phyloP scores from a whole-genome alignment of 2,329 filamentous ascomycete genomes.

The Alternaria viburni region DNA sequence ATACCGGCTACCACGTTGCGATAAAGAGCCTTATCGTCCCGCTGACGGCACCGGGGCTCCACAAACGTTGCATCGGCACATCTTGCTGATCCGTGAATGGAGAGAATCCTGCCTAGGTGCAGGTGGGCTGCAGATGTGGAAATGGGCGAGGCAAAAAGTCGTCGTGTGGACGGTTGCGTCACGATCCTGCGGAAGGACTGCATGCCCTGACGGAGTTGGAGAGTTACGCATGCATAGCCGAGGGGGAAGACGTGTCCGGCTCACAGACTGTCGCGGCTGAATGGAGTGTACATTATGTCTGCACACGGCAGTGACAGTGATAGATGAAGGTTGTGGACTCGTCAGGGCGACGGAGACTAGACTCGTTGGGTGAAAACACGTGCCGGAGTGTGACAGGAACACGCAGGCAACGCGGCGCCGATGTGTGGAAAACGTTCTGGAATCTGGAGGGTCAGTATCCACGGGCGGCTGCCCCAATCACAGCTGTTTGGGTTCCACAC shows the following conservation, averaged over 20 bases:
- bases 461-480: constrained; percentile 25
- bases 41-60: constrained; percentile 25
- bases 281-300: constrained; percentile 1
- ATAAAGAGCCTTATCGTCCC: constrained; percentile 31
- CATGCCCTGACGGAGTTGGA: neutral
- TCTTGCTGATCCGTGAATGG: constrained; percentile 21
- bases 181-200: constrained; percentile 10
- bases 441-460: constrained; percentile 21
- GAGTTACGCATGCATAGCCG: neutral
- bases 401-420: constrained; percentile 21
- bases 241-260: neutral
- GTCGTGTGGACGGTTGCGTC: constrained; percentile 23
- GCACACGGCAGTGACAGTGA: constrained; percentile 10
- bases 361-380: constrained; percentile 25
- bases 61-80: constrained; percentile 29
- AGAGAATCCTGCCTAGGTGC: constrained; percentile 23
- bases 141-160: constrained; percentile 5
- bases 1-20: constrained; percentile 26
- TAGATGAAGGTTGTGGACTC: neutral
- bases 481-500: constrained; percentile 19
- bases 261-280: constrained; percentile 2
- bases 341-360: constrained; percentile 6
- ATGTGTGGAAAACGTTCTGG: constrained; percentile 29
- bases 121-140: constrained; percentile 18
- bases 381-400: constrained; percentile 10